These are phyloP conservation scores for Porcisia hertigi DNA, from an alignment of 208 protist genomes.

Conservation along the genomic window DNA sequence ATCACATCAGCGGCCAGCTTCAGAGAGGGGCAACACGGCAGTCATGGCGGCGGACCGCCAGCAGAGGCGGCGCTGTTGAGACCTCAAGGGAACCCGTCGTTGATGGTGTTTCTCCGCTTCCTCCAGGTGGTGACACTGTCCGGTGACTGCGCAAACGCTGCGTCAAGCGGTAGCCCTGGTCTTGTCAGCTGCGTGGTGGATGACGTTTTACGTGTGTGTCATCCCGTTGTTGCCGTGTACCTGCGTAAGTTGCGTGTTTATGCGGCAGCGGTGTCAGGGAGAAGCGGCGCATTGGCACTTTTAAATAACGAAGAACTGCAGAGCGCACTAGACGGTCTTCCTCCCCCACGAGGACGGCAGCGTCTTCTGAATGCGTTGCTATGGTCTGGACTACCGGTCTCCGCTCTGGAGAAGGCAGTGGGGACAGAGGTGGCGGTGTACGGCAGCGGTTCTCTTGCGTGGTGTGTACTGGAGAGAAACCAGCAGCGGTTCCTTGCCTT, in stretches of 20 bases:
- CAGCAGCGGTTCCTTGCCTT: slow-evolving; percentile 27
- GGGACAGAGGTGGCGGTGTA: slow-evolving; percentile 15
- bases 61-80: neutral
- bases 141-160: slow-evolving; percentile 15
- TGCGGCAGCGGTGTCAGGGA: slow-evolving; percentile 45
- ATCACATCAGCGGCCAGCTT: neutral
- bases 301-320: slow-evolving; percentile 20
- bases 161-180: neutral
- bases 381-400: slow-evolving; percentile 48
- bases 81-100: slow-evolving; percentile 15
- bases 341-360: slow-evolving; percentile 35
- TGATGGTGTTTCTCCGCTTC: slow-evolving; percentile 44
- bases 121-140: slow-evolving; percentile 18
- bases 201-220: slow-evolving; percentile 7
- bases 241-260: slow-evolving; percentile 29
- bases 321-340: slow-evolving; percentile 37
- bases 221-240: slow-evolving; percentile 17
- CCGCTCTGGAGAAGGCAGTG: neutral
- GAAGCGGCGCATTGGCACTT: slow-evolving; percentile 37
- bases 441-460: slow-evolving; percentile 71
- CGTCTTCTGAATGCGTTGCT: slow-evolving; percentile 51
- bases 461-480: slow-evolving; percentile 51
- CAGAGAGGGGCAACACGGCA: neutral
- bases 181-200: neutral
- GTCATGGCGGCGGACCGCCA: neutral